phyloP scores from a whole-genome alignment of 1,139 yeast species.

The Yamadazyma blattariae region DNA sequence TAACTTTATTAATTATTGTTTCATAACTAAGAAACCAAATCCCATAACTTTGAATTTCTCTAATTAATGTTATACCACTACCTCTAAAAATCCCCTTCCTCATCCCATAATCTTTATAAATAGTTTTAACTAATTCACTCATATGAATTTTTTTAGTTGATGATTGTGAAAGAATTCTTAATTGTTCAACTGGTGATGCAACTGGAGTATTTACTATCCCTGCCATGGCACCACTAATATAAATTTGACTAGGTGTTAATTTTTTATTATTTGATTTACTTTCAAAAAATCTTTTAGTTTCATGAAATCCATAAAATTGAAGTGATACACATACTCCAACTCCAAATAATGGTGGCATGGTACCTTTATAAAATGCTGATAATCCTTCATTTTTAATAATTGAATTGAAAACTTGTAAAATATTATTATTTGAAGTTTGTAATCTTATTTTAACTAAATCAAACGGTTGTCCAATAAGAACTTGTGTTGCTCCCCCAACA shows the following conservation, averaged over 20 bases:
- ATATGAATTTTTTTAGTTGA: constrained; percentile 43
- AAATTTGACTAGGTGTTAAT: constrained; percentile 59
- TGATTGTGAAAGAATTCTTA: constrained; percentile 68
- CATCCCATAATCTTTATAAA: constrained; percentile 47
- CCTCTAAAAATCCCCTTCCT: constrained; percentile 58
- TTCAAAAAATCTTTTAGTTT: constrained; percentile 61
- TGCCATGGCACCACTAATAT: constrained; percentile 71
- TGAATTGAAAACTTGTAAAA: constrained; percentile 42
- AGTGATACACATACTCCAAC: constrained; percentile 75
- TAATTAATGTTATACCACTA: constrained; percentile 51
- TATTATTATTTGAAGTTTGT: constrained; percentile 45
- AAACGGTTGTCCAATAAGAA: constrained; percentile 72
- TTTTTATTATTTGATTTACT: constrained; percentile 29
- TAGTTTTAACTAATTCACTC: constrained; percentile 33
- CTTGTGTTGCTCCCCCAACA: constrained; percentile 63
- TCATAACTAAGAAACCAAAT: constrained; percentile 80
- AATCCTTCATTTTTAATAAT: constrained; percentile 62
- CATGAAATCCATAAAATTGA: constrained; percentile 78
- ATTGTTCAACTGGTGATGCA: constrained; percentile 73
- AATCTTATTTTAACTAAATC: constrained; percentile 66
- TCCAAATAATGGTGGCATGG: constrained; percentile 47
- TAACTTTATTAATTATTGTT: constrained; percentile 47
- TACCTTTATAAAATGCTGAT: constrained; percentile 57
- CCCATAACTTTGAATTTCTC: constrained; percentile 82
- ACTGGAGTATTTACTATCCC: constrained; percentile 76